phyloP scores from a whole-genome alignment of 495 filamentous ascomycete genomes.

The Lasiosphaeris hirsuta region DNA sequence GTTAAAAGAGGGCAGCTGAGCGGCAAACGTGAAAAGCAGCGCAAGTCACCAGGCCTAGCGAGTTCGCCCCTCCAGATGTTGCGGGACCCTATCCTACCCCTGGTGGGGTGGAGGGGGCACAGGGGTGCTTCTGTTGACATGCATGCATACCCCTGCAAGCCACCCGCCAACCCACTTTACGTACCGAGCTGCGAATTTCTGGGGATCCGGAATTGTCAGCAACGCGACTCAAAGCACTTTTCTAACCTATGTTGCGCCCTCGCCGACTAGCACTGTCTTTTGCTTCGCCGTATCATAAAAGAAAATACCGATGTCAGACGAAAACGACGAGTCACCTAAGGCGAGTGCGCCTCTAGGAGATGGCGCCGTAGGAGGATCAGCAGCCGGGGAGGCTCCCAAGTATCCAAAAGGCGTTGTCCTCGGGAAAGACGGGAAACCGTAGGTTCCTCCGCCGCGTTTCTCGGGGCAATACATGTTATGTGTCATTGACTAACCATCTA shows the following conservation, averaged over 20 bases:
- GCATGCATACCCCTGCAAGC: conserved; percentile 4
- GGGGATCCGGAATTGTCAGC: too few relatives aligned
- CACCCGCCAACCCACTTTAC: background rate
- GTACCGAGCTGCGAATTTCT: too few relatives aligned
- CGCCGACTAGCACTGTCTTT: background rate
- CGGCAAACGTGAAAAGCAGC: background rate
- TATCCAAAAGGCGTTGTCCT: conserved; percentile 78
- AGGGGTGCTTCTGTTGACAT: too few relatives aligned
- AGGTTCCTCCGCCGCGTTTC: conserved; percentile 32
- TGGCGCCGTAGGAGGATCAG: background rate
- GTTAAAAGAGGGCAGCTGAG: background rate
- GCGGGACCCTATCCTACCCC: background rate
- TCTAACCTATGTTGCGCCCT: background rate
- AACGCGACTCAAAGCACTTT: background rate
- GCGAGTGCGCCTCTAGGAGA: conserved; percentile 2
- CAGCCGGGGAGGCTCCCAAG: conserved; percentile 28
- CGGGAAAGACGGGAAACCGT: conserved; percentile 96
- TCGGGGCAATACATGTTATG: background rate
- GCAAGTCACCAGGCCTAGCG: background rate
- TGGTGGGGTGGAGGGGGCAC: too few relatives aligned
- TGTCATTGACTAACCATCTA: background rate
- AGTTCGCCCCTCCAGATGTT: conserved; percentile 2
- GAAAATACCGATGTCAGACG: background rate
- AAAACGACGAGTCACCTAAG: conserved; percentile 26
- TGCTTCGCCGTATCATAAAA: background rate